Base-by-base conservation (phyloP, 495 filamentous ascomycete genomes). In the Pyrenopolyporus hunteri region DNA sequence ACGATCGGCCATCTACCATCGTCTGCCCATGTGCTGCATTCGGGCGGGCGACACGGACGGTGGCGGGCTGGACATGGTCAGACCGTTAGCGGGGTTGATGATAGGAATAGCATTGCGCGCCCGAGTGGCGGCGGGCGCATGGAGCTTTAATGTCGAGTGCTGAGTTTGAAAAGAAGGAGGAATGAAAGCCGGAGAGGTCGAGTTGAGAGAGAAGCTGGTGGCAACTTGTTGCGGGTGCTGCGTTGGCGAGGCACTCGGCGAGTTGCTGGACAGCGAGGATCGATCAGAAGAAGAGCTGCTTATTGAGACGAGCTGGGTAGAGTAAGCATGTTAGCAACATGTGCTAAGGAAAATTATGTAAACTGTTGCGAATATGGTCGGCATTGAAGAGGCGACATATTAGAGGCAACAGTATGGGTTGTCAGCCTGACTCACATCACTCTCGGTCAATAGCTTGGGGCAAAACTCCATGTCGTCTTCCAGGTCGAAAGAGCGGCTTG, bases 391-490 rank as follows among this genome's bases (percentile, higher is more conserved):
- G 40, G 57, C 26, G 35, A 57, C 52, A 45, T 65, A 52, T 57
- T 45, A 11, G 9, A 42, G 20, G 28, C 28, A 8, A 33, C 17
- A 43, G 28, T 29, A 40, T 33, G 9, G 11, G 29, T n/a, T 17
- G 33, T 32, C 47, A 40, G 54, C 60, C 32, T 29, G 64, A 89
- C 92, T 83, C 86, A 97, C 93, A 85, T 98, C 94, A 76, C 87
- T 92, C 73, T 98, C 93, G 19, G 93, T 97, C 79, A 97, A 81
- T 63, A 98, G 83, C 65, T 87, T 86, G 2, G 94, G 94, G 72
- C 94, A 97, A 76, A 98, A 98, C 73, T 96, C 89, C 77, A 97
- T 80, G 73, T 98, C 94, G 71, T 98, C 94, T 66, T 97, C 93
- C 64, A 99, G 80, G 65, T 99, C 94, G 71, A 99, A 99, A 17